Evolutionary conservation across 2,329 filamentous ascomycete genomes (phyloP).

Genomic region (Colletotrichum coccodes): DNA sequence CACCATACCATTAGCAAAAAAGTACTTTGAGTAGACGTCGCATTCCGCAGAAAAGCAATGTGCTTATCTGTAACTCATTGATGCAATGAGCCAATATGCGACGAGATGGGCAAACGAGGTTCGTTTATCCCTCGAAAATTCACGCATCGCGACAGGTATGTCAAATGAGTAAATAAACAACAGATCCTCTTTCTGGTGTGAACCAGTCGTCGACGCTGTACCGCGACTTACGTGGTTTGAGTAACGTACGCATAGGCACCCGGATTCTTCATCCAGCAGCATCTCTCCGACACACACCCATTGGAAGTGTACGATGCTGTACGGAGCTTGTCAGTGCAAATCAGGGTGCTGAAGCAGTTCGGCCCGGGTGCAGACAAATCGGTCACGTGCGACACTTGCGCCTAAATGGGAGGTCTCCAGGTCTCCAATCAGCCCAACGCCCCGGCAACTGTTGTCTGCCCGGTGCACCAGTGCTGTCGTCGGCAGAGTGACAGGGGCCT

Average conservation of each 20-base stretch:
- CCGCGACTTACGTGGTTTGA: conserved; percentile 4
- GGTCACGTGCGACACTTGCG: conserved; percentile 18
- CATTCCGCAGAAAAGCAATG: background rate
- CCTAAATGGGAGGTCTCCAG: conserved; percentile 1
- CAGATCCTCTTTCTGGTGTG: background rate
- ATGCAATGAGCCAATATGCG: background rate
- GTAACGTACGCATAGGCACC: conserved; percentile 28
- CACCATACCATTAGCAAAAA: background rate
- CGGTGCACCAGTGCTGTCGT: background rate
- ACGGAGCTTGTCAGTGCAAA: background rate
- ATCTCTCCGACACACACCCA: background rate
- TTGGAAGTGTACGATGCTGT: background rate
- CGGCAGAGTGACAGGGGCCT: conserved; percentile 26
- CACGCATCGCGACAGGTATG: background rate
- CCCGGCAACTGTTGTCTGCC: conserved; percentile 14
- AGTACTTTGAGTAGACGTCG: too few species aligned
- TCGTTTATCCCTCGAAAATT: background rate
- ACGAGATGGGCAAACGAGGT: background rate
- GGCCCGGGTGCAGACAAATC: background rate
- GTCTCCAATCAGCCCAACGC: background rate
- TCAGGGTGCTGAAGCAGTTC: conserved; percentile 3
- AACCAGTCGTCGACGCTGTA: background rate
- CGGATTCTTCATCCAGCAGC: background rate
- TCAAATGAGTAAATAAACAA: background rate
- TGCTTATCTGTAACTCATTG: background rate